phyloP scores from a whole-genome alignment of 1,284 basidiomycete species.

The Rhizoctonia solani region DNA sequence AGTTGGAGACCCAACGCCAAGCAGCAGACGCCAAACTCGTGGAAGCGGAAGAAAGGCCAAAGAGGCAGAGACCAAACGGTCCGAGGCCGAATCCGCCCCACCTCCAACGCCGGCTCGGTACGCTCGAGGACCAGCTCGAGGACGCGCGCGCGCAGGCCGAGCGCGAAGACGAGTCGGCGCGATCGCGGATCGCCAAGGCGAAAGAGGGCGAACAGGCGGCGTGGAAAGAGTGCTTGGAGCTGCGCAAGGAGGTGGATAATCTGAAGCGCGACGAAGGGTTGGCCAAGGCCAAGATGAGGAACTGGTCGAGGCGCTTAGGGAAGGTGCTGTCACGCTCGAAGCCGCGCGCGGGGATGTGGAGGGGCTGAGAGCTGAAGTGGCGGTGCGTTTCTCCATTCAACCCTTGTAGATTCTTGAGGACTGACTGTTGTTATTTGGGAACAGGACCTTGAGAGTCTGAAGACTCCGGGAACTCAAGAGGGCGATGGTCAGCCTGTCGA shows the following conservation, averaged over 20 bases:
- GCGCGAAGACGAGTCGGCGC: slow-evolving; percentile 68
- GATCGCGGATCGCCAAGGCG: slow-evolving; percentile 67
- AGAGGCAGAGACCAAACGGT: not conserved
- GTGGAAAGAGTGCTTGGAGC: slow-evolving; percentile 65
- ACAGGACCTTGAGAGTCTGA: slow-evolving; percentile 59
- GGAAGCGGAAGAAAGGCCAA: too few relatives aligned
- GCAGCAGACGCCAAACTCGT: not conserved
- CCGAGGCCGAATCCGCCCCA: slow-evolving; percentile 53
- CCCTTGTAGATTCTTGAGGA: slow-evolving; percentile 16
- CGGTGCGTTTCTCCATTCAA: slow-evolving; percentile 55
- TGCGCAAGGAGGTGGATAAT: slow-evolving; percentile 66
- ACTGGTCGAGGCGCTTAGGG: slow-evolving; percentile 84
- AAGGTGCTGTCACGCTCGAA: slow-evolving; percentile 87
- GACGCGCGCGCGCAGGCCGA: slow-evolving; percentile 75
- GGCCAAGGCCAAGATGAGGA: slow-evolving; percentile 73
- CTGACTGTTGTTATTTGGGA: slow-evolving; percentile 31
- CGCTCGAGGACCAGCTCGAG: slow-evolving; percentile 84
- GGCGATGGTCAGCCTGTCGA: slow-evolving; percentile 38
- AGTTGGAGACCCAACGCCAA: not conserved
- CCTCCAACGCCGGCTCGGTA: slow-evolving; percentile 73
- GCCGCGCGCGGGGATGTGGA: slow-evolving; percentile 93
- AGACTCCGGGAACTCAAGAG: slow-evolving; percentile 42
- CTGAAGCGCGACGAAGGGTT: slow-evolving; percentile 64
- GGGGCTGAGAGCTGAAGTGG: slow-evolving; percentile 72
- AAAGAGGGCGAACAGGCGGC: slow-evolving; percentile 79